Conservation (phyloP, 768 basidiomycete genomes). For the Naganishia vaughanmartiniae region DNA sequence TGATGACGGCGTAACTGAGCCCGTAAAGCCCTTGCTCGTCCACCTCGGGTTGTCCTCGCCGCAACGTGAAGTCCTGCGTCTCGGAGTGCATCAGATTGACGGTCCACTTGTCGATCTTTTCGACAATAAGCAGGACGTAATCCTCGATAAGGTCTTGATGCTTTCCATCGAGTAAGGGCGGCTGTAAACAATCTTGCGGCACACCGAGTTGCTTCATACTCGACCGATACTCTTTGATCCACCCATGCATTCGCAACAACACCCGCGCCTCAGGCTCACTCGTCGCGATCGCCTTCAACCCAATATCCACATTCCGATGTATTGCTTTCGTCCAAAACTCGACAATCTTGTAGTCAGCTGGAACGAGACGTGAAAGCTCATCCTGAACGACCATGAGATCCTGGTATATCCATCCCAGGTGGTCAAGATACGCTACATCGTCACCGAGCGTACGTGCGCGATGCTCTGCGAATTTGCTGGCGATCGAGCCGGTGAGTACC, state of each 20-base stretch:
- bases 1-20: slow-evolving; percentile 84
- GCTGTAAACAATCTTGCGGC: slow-evolving; percentile 74
- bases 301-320: slow-evolving; percentile 76
- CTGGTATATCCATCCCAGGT: slow-evolving; percentile 83
- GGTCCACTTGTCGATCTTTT: slow-evolving; percentile 96
- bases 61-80: slow-evolving; percentile 73
- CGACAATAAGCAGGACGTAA: slow-evolving; percentile 86
- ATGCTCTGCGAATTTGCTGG: slow-evolving; percentile 61
- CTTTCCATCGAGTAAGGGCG: slow-evolving; percentile 89
- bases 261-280: slow-evolving; percentile 83
- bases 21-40: slow-evolving; percentile 87
- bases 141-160: slow-evolving; percentile 91
- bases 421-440: slow-evolving; percentile 69
- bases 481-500: slow-evolving; percentile 73
- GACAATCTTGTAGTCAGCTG: slow-evolving; percentile 85
- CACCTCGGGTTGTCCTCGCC: slow-evolving; percentile 80
- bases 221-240: slow-evolving; percentile 92
- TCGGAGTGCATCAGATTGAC: slow-evolving; percentile 90
- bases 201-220: slow-evolving; percentile 92
- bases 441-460: slow-evolving; percentile 59
- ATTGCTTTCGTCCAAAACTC: slow-evolving; percentile 79
- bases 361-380: slow-evolving; percentile 86
- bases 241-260: slow-evolving; percentile 79
- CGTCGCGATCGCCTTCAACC: slow-evolving; percentile 67
- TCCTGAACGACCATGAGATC: slow-evolving; percentile 90